Percentiles rank a stretch among this genome's conserved stretches.
These are phyloP conservation scores for Pythium aristosporum DNA, from an alignment of 352 stramenopile species.

Conservation along the genomic window DNA sequence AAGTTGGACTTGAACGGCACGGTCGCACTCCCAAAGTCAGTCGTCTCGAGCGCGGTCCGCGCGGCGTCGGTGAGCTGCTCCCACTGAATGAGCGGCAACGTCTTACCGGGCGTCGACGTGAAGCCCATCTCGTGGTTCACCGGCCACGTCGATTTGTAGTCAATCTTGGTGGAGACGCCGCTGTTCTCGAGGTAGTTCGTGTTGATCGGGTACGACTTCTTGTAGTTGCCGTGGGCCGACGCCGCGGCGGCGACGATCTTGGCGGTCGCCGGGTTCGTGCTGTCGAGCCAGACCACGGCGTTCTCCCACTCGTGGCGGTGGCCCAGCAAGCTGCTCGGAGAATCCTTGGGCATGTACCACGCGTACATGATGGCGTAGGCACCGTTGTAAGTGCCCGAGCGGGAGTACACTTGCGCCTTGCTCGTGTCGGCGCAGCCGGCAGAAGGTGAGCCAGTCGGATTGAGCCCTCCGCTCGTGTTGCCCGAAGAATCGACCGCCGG, in stretches of 20 bases:
- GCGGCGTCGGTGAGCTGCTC: constrained; percentile 15
- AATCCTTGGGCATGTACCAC: constrained; percentile 52
- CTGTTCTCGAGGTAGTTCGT: constrained; percentile 12
- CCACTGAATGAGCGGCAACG: constrained; percentile 17
- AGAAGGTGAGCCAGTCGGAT: constrained; percentile 13
- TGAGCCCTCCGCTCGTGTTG: constrained; percentile 27
- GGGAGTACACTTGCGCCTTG: constrained; percentile 31
- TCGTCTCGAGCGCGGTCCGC: constrained; percentile 11
- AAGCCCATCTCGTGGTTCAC: constrained; percentile 12
- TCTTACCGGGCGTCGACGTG: not conserved
- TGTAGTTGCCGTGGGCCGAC: constrained; percentile 24
- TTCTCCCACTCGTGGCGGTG: constrained; percentile 28
- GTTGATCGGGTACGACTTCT: constrained; percentile 22
- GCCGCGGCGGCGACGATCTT: constrained; percentile 15
- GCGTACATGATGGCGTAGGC: constrained; percentile 38
- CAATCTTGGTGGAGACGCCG: constrained; percentile 11
- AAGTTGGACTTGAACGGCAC: constrained; percentile 17
- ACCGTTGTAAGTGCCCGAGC: constrained; percentile 27
- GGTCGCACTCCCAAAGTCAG: constrained; percentile 15
- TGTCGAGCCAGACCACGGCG: constrained; percentile 42
- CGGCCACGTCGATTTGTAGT: constrained; percentile 19
- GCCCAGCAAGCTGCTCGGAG: constrained; percentile 27
- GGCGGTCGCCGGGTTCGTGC: constrained; percentile 7
- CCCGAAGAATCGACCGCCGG: constrained; percentile 26
- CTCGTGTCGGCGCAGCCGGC: constrained; percentile 21